Evolutionary conservation across 2,329 filamentous ascomycete species (phyloP), one percentile per base, ranked within the genome.

Genomic region (Fusarium sp.): DNA sequence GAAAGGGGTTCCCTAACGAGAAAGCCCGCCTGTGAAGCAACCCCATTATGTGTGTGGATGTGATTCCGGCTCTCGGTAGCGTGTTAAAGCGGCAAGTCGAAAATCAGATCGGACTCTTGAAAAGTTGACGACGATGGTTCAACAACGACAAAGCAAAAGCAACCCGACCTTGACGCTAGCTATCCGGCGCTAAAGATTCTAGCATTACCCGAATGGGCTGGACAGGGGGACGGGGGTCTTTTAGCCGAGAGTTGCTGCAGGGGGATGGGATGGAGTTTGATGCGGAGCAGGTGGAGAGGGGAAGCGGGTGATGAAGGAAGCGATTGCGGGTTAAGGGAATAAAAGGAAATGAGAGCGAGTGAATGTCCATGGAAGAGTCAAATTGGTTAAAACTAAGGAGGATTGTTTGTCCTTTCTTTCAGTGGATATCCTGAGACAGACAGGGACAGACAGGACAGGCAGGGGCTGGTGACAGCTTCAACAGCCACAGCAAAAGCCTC

Each of bases 11-110:
- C 4, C 15, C 64, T 6, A 30, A 58, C 32, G 68, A 60, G 15
- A 27, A 9, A 22, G 10, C 69, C 22, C 58, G 65, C 14, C 14
- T 50, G 6, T 20, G 38, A 25, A 74, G 65, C 45, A 68, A 58
- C 50, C 65, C 72, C 72, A 74, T 77, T 20, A 17, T 72, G 15
- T 17, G n/a, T 72, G 15, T 17, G 22, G 47, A 50, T 30, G 30
- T 32, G 30, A 32, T 32, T 15, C 32, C 50, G 27, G 57, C 14
- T 32, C 25, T 30, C 35, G 15, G 25, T 27, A 27, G 33, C 27
- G 20, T 30, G 20, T 47, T 15, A 38, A 33, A 56, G 56, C 54
- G 43, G 54, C 20, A 40, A 38, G 50, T 33, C 32, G 27, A 22
- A 27, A n/a, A 47, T 47, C 20, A 32, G 59, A 62, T 62, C 40